phyloP scores from a whole-genome alignment of 768 basidiomycete genomes.

The Daedalea quercina region DNA sequence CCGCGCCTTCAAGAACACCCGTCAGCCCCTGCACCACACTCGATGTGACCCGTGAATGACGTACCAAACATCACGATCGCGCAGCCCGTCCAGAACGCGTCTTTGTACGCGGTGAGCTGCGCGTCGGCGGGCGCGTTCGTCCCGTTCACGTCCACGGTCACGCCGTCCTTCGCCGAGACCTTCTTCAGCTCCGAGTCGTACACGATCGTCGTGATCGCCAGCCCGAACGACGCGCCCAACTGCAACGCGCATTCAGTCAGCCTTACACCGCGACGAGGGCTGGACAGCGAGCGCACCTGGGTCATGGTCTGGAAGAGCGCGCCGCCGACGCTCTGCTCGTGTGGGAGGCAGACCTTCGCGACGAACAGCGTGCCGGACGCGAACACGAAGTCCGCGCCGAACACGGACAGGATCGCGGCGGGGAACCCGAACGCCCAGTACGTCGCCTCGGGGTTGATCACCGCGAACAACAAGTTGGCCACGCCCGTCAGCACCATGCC shows the following conservation, averaged over 20 bases:
- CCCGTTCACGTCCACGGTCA: constrained; percentile 21
- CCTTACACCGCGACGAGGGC: neutral
- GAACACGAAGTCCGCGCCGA: constrained; percentile 77
- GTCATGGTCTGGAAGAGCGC: constrained; percentile 77
- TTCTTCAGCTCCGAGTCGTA: constrained; percentile 45
- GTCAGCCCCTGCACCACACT: neutral
- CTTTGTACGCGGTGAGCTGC: constrained; percentile 47
- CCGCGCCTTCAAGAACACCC: constrained; percentile 15
- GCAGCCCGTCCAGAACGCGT: constrained; percentile 60
- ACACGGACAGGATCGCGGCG: constrained; percentile 52
- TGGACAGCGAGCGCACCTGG: constrained; percentile 36
- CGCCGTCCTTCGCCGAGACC: constrained; percentile 26
- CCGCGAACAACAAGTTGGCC: constrained; percentile 61
- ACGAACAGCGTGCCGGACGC: constrained; percentile 69
- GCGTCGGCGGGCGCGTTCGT: constrained; percentile 28
- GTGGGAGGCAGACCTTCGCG: constrained; percentile 54
- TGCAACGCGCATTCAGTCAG: constrained; percentile 16
- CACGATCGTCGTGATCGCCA: constrained; percentile 68
- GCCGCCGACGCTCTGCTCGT: constrained; percentile 73
- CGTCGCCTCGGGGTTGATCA: constrained; percentile 46
- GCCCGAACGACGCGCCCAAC: constrained; percentile 65
- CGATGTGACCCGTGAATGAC: constrained; percentile 9
- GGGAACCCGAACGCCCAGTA: constrained; percentile 81
- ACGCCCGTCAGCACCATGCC: constrained; percentile 54
- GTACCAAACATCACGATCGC: constrained; percentile 56